Percentiles rank a stretch among this genome's conserved stretches.
phyloP scores from a whole-genome alignment of 2,329 filamentous ascomycete species.

The Penicillium paneum region DNA sequence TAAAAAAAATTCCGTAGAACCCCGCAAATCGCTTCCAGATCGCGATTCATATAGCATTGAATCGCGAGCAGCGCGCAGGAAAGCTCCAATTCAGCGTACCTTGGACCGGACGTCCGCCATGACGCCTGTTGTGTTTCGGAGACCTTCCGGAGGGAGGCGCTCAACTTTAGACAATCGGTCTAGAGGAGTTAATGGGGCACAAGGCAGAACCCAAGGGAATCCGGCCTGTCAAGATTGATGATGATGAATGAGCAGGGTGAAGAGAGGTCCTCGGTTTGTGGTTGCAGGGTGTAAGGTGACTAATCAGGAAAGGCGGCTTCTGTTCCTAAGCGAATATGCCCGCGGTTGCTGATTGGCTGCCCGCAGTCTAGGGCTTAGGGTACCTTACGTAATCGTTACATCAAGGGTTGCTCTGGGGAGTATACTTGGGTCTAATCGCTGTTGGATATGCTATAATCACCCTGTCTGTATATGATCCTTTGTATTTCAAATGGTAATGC shows the following conservation, averaged over 20 bases:
- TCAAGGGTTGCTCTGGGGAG: constrained; percentile 31
- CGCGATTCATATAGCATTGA: constrained; percentile 1
- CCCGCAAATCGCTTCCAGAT: constrained; percentile 2
- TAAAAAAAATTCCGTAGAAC: constrained; percentile 1
- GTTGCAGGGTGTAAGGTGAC: constrained; percentile 27
- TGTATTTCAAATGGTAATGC: neutral
- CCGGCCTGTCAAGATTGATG: constrained; percentile 24
- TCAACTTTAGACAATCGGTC: constrained; percentile 47
- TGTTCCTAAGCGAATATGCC: constrained; percentile 38
- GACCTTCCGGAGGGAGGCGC: constrained; percentile 50
- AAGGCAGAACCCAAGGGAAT: constrained; percentile 38
- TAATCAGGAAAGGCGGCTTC: constrained; percentile 37
- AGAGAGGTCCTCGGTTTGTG: constrained; percentile 36
- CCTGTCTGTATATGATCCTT: neutral
- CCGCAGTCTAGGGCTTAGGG: constrained; percentile 40
- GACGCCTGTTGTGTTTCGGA: constrained; percentile 47
- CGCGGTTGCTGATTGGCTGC: constrained; percentile 20
- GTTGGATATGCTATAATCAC: neutral
- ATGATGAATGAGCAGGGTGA: constrained; percentile 29
- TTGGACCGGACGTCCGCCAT: constrained; percentile 54
- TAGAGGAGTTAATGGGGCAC: constrained; percentile 25
- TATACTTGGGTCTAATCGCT: constrained; percentile 13
- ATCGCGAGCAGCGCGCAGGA: constrained; percentile 1
- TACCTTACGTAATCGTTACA: constrained; percentile 29
- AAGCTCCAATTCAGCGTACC: constrained; percentile 38